phyloP scores from a whole-genome alignment of 805 yeast genomes.

The Kluyveromyces wickerhamii region DNA sequence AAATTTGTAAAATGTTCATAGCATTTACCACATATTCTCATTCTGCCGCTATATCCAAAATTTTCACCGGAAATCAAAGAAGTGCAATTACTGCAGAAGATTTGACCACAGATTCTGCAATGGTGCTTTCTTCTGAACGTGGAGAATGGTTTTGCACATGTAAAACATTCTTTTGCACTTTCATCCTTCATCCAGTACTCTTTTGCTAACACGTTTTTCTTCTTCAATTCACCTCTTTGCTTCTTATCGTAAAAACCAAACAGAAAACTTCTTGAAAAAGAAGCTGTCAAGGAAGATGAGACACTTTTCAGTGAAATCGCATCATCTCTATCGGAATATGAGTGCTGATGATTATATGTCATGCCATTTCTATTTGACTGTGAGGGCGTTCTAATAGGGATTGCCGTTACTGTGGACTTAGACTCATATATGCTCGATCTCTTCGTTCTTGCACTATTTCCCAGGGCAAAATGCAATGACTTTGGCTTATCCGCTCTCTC shows the following conservation, averaged over 20 bases:
- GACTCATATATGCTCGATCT: slow-evolving; percentile 30
- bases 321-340: slow-evolving; percentile 30
- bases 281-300: slow-evolving; percentile 36
- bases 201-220: slow-evolving; percentile 32
- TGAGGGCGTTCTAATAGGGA: slow-evolving; percentile 23
- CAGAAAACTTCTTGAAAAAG: slow-evolving; percentile 35
- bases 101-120: slow-evolving; percentile 93
- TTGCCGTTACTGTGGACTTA: slow-evolving; percentile 27
- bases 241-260: slow-evolving; percentile 34
- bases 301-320: slow-evolving; percentile 30
- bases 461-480: slow-evolving; percentile 18
- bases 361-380: slow-evolving; percentile 4
- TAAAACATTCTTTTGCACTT: slow-evolving; percentile 78
- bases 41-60: slow-evolving; percentile 56
- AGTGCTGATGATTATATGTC: slow-evolving; percentile 11
- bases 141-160: slow-evolving; percentile 71
- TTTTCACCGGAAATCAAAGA: slow-evolving; percentile 57
- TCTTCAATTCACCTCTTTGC: slow-evolving; percentile 21
- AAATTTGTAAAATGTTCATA: slow-evolving; percentile 52
- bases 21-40: slow-evolving; percentile 75
- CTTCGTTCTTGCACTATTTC: slow-evolving; percentile 21
- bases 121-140: slow-evolving; percentile 91
- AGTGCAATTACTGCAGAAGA: slow-evolving; percentile 82
- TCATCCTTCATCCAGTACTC: slow-evolving; percentile 97
- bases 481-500: slow-evolving; percentile 3